Percentiles rank a stretch among this genome's conserved stretches.
Evolutionary conservation across 352 stramenopile species (phyloP).

Genomic region (Phytophthora aleatoria): DNA sequence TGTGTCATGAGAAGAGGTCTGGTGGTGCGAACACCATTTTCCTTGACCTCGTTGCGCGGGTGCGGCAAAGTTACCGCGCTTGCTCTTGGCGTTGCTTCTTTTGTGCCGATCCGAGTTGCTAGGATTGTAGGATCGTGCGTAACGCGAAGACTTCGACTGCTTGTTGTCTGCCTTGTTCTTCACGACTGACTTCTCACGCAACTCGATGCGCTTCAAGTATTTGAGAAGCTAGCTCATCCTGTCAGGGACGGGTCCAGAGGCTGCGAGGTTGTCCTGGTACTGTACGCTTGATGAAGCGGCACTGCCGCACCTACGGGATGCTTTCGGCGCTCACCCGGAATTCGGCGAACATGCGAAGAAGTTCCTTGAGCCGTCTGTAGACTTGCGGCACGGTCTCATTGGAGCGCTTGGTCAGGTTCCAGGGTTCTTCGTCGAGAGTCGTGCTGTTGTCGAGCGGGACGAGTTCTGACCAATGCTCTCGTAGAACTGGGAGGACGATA

Average conservation of each 20-base stretch:
- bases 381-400: too few species aligned
- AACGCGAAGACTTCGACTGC: background rate
- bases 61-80: background rate
- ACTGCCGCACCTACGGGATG: background rate
- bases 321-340: too few species aligned
- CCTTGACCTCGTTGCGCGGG: background rate
- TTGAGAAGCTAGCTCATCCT: background rate
- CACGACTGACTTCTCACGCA: too few species aligned
- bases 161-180: too few species aligned
- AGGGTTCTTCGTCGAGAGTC: too few species aligned
- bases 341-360: too few species aligned
- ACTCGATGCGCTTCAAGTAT: background rate
- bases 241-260: background rate
- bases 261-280: background rate
- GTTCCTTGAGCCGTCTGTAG: too few species aligned
- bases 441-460: too few species aligned
- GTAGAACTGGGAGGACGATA: too few species aligned
- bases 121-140: too few species aligned
- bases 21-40: background rate
- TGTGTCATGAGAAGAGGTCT: background rate
- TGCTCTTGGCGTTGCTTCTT: background rate
- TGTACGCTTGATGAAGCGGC: background rate
- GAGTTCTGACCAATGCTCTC: too few species aligned
- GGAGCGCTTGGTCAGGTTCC: too few species aligned
- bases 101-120: background rate